Base-by-base conservation (phyloP, 306 rosid species). In the Rosa rugosa region DNA sequence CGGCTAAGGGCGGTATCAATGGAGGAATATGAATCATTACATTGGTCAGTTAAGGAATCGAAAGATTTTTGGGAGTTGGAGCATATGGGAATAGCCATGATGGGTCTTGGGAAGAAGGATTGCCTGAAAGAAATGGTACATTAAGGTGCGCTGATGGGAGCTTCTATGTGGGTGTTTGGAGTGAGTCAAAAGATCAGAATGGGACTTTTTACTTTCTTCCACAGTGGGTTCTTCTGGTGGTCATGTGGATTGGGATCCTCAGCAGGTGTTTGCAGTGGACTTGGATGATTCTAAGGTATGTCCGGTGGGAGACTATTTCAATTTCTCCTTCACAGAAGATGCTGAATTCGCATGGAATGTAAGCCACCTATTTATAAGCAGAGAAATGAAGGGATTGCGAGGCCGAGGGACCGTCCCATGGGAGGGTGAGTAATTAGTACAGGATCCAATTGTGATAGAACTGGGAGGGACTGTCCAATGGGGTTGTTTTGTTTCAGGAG, bases 1-100 rank as follows among this genome's bases (percentile, higher is more conserved):
- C 67, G 97, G 99, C 0, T 87, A 91, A 12, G 99, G 97, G 4
- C 81, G 90, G 80, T 94, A 94, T 69, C 93, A 89, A 38, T 94
- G 97, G 97, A 86, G 83, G 77, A 91, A 85, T 74, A 97, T 92
- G 80, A 87, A 89, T 34, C 87, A 83, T 62, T 94, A 91, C 27
- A 78, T 85, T 31, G 98, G 98, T 10, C 90, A 91, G 3, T 94
- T 97, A 97, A 88, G 45, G 69, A 80, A 59, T 79, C 97, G 97
- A 4, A 51, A 79, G 84, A 82, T 92, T 62, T 63, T 82, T 85
- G 97, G 97, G 50, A 84, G 76, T 83, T 91, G 90, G 94, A 75
- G 54, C 75, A 87, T 5, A 85, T 80, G 96, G 94, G 42, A 87
- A 89, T 79, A 84, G 90, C 45, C 90, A 83, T 84, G 97, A 94